These are phyloP conservation scores for Cordyceps farinosa DNA, from an alignment of 2,329 filamentous ascomycete species.

Conservation along the genomic window DNA sequence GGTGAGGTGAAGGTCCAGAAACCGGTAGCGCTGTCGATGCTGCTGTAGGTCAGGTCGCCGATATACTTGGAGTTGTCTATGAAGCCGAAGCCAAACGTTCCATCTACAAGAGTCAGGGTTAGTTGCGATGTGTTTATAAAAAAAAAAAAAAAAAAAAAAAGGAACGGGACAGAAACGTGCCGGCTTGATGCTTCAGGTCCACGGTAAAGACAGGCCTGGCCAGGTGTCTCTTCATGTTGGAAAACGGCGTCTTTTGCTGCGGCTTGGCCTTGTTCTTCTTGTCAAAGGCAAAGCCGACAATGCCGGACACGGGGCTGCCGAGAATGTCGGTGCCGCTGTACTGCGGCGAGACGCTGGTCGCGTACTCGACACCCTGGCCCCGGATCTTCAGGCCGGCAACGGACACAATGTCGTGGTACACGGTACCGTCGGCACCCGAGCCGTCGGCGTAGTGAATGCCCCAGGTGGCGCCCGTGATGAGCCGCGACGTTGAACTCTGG, in stretches of 20 bases:
- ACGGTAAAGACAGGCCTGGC: slow-evolving; percentile 60
- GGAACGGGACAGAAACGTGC: slow-evolving; percentile 18
- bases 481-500: slow-evolving; percentile 37
- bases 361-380: slow-evolving; percentile 42
- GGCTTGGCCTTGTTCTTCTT: slow-evolving; percentile 41
- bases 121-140: neutral
- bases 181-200: slow-evolving; percentile 52
- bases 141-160: neutral
- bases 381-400: slow-evolving; percentile 40
- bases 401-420: slow-evolving; percentile 42
- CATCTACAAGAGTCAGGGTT: slow-evolving; percentile 32
- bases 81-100: slow-evolving; percentile 70
- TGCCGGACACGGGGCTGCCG: slow-evolving; percentile 26
- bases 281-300: slow-evolving; percentile 36
- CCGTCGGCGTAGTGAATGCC: slow-evolving; percentile 42
- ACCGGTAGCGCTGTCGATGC: slow-evolving; percentile 57
- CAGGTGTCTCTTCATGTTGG: slow-evolving; percentile 27
- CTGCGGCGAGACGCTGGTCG: slow-evolving; percentile 36
- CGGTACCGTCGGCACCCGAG: slow-evolving; percentile 39
- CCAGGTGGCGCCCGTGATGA: slow-evolving; percentile 37
- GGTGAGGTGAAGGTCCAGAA: slow-evolving; percentile 53
- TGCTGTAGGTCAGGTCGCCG: slow-evolving; percentile 59
- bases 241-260: slow-evolving; percentile 42
- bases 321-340: slow-evolving; percentile 45
- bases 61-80: slow-evolving; percentile 62